Percentiles rank a stretch among this genome's conserved stretches.
Conservation (phyloP, 1,284 basidiomycete genomes). For the Naganishia albida region DNA sequence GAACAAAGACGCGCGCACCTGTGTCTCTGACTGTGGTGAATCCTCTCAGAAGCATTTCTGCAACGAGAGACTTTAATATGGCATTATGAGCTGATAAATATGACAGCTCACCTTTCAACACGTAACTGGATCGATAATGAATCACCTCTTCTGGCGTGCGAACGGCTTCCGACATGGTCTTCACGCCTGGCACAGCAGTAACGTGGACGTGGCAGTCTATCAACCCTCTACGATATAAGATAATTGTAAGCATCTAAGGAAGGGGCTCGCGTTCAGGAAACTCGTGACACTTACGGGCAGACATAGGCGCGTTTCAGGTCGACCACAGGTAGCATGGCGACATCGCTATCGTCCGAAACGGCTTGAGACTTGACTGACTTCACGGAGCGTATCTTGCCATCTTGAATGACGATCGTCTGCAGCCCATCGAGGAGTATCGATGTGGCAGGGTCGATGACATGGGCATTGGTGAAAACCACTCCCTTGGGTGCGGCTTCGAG, state of each 20-base stretch:
- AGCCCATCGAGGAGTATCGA: slow-evolving; percentile 41
- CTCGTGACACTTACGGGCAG: slow-evolving; percentile 51
- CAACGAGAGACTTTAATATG: slow-evolving; percentile 8
- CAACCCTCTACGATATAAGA: slow-evolving; percentile 37
- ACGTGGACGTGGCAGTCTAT: slow-evolving; percentile 59
- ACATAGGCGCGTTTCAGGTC: slow-evolving; percentile 54
- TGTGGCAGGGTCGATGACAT: slow-evolving; percentile 49
- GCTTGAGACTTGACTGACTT: slow-evolving; percentile 31
- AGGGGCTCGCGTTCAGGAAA: too few relatives aligned
- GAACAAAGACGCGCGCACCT: not conserved
- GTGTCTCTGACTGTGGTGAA: slow-evolving; percentile 61
- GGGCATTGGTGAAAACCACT: slow-evolving; percentile 50
- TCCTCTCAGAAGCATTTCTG: slow-evolving; percentile 57
- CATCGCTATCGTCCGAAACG: slow-evolving; percentile 38
- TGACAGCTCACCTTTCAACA: slow-evolving; percentile 49
- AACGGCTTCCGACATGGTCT: slow-evolving; percentile 54
- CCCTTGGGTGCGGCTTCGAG: slow-evolving; percentile 38
- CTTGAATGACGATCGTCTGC: slow-evolving; percentile 49
- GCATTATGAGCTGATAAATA: too few relatives aligned
- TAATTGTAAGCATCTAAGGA: not conserved
- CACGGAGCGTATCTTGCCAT: slow-evolving; percentile 49
- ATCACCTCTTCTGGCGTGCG: slow-evolving; percentile 51
- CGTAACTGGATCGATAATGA: slow-evolving; percentile 54
- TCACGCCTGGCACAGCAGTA: slow-evolving; percentile 54
- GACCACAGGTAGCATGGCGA: slow-evolving; percentile 27